Percentiles rank a stretch among this genome's conserved stretches.
Conservation (phyloP, 257 asterid genomes). For the Mentha longifolia region DNA sequence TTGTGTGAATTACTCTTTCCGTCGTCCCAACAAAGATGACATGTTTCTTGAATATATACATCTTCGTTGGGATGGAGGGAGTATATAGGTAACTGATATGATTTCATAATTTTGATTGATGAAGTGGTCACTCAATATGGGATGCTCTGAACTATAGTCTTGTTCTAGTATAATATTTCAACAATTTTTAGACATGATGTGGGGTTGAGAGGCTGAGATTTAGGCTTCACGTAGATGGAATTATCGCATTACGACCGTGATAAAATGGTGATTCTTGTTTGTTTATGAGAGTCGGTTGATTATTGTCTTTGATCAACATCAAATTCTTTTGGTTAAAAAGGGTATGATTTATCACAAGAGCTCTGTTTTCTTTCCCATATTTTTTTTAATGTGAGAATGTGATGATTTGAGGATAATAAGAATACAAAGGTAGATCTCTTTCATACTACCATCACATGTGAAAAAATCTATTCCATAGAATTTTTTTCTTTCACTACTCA, state of each 20-base stretch:
- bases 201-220: background rate
- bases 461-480: conserved; percentile 1
- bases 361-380: background rate
- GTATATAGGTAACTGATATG: background rate
- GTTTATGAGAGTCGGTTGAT: background rate
- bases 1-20: background rate
- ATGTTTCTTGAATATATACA: no score
- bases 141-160: background rate
- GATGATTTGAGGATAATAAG: background rate
- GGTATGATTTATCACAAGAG: conserved; percentile 1
- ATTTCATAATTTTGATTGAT: background rate
- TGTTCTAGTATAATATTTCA: background rate
- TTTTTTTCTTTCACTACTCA: no score
- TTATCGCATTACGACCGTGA: background rate
- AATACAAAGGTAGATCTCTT: background rate
- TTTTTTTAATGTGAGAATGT: conserved; percentile 16
- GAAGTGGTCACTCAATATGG: background rate
- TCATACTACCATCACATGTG: conserved; percentile 5
- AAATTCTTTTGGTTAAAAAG: background rate
- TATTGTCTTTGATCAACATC: conserved; percentile 16
- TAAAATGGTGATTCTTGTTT: conserved; percentile 1
- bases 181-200: background rate
- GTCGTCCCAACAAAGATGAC: no score
- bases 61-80: no score
- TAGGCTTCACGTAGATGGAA: background rate